phyloP scores from a whole-genome alignment of 306 rosid genomes.

The Quercus wislizeni region DNA sequence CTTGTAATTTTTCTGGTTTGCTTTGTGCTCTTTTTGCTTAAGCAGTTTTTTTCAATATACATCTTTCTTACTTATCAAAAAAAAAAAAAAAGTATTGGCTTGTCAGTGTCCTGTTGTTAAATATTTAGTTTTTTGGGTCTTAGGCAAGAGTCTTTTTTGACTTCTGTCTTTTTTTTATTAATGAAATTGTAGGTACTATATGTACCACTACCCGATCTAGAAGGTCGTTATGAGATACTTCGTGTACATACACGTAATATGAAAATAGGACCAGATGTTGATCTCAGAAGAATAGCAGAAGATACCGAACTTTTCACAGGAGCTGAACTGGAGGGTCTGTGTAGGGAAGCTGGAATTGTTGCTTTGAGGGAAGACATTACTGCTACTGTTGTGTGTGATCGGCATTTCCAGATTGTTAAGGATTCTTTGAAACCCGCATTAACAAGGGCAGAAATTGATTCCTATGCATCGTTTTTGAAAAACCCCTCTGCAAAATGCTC shows the following conservation, averaged over 20 bases:
- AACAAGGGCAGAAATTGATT: slow-evolving; percentile 45
- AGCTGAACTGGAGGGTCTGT: slow-evolving; percentile 81
- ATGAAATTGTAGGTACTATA: slow-evolving; percentile 64
- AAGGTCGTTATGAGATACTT: slow-evolving; percentile 78
- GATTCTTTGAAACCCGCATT: slow-evolving; percentile 64
- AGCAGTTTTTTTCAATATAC: no score
- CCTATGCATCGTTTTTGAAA: slow-evolving; percentile 58
- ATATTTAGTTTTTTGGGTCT: not conserved
- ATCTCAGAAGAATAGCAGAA: slow-evolving; percentile 66
- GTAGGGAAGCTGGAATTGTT: slow-evolving; percentile 83
- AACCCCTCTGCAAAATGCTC: slow-evolving; percentile 34
- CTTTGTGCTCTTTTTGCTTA: no score
- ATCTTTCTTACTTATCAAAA: no score
- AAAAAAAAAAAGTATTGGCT: no score
- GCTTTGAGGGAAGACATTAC: slow-evolving; percentile 79
- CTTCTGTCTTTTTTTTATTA: not conserved
- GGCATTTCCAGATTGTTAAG: slow-evolving; percentile 68
- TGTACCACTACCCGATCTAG: slow-evolving; percentile 90
- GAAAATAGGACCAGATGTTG: slow-evolving; percentile 54
- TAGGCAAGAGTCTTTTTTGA: slow-evolving; percentile 11
- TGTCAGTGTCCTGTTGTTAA: not conserved
- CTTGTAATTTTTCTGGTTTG: no score
- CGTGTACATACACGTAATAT: slow-evolving; percentile 67
- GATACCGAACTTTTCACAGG: slow-evolving; percentile 86
- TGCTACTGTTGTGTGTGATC: slow-evolving; percentile 50